These are phyloP conservation scores for Secale cereale DNA, from an alignment of 176 grass and related monocot genomes.

Conservation along the genomic window DNA sequence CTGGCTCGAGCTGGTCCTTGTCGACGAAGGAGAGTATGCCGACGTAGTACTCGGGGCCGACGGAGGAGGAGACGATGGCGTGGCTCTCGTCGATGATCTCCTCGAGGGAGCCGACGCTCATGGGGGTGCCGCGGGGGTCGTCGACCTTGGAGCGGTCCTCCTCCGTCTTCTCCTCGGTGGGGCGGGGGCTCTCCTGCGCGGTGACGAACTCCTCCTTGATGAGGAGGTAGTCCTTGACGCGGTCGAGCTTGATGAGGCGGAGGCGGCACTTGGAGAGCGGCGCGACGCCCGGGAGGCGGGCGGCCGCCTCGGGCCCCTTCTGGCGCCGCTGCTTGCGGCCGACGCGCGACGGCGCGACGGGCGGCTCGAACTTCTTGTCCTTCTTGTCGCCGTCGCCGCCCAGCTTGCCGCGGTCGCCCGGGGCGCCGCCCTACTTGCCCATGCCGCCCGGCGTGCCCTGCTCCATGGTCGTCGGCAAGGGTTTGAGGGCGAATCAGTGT, in stretches of 20 bases:
- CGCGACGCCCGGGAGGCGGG: conserved; percentile 67
- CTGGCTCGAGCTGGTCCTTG: conserved; percentile 91
- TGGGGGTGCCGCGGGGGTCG: conserved; percentile 73
- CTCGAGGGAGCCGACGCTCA: conserved; percentile 88
- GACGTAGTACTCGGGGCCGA: conserved; percentile 88
- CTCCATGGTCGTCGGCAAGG: conserved; percentile 44
- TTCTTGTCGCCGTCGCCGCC: conserved; percentile 66
- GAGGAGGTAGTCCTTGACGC: conserved; percentile 90
- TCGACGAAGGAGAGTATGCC: conserved; percentile 82
- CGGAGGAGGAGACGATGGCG: conserved; percentile 79
- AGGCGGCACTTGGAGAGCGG: conserved; percentile 87
- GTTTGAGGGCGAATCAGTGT: not conserved
- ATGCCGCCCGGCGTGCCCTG: conserved; percentile 60
- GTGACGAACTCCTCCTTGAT: conserved; percentile 94
- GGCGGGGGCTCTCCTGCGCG: conserved; percentile 74
- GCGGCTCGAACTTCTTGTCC: conserved; percentile 72
- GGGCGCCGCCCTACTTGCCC: conserved; percentile 56
- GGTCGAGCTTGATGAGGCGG: conserved; percentile 81
- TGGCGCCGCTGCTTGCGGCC: conserved; percentile 80
- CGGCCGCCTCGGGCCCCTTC: conserved; percentile 77
- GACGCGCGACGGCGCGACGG: conserved; percentile 73
- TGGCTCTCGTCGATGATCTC: conserved; percentile 93
- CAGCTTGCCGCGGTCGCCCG: conserved; percentile 51
- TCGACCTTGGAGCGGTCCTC: conserved; percentile 92
- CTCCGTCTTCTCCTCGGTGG: conserved; percentile 78